These are phyloP conservation scores for Avena sativa DNA, from an alignment of 176 grass and related monocot genomes.

Conservation along the genomic window DNA sequence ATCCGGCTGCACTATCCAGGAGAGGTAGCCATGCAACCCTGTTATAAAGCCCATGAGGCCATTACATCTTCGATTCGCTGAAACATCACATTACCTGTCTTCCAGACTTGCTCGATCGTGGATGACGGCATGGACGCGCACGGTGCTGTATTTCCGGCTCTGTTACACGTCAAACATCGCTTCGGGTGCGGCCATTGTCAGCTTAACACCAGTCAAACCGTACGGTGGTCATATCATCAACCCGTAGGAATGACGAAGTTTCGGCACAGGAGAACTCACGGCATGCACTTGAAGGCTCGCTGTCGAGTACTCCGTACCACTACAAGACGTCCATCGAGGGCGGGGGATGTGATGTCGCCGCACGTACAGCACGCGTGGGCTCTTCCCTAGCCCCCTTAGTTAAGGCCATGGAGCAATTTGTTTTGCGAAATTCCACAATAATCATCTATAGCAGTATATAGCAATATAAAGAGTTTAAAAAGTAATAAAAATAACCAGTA, in stretches of 20 bases:
- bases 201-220: background rate
- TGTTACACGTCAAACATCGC: background rate
- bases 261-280: slow-evolving; percentile 18
- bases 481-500: no score
- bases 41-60: no score
- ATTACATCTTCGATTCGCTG: background rate
- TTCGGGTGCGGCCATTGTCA: background rate
- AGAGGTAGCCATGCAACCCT: no score
- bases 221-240: background rate
- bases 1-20: no score
- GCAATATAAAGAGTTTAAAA: no score
- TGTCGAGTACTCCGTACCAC: background rate
- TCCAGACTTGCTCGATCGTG: background rate
- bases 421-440: no score
- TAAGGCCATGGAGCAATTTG: background rate
- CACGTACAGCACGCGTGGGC: background rate
- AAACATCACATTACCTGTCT: background rate
- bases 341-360: background rate
- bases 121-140: background rate
- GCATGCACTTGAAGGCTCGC: background rate
- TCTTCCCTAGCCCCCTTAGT: background rate
- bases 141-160: background rate
- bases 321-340: background rate
- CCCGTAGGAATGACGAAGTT: background rate
- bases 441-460: no score